Evolutionary conservation across 2,329 filamentous ascomycete genomes (phyloP), one percentile per base, ranked within the genome.

Genomic region (Alternaria angustiovoidea): DNA sequence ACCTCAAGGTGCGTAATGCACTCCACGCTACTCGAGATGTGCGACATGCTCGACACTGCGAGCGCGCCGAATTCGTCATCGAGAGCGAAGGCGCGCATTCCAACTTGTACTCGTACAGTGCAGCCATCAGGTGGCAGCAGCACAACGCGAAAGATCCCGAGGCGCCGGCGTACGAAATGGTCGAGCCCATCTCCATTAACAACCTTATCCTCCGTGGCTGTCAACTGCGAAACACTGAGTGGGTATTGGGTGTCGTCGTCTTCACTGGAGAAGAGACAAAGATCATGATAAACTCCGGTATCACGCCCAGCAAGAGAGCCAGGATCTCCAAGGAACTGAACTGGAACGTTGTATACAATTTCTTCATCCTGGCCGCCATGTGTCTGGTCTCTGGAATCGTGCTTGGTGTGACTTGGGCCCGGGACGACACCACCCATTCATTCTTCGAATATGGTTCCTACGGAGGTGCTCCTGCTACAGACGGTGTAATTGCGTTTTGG

Each of bases 251-350:
- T 54, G 87, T 99, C 3, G 94, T 98, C 51, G 84, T 96, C 18
- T 99, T 96, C 80, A 98, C 95, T 14, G 95, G 95, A 34, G 89
- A 94, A 74, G 94, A 99, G 77, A 97, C 94, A 34, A 99, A 98
- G 82, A 98, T 97, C 77, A 99, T 99, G 95, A 91, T 97, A 82
- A 99, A 99, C 76, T 92, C 95, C 28, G 95, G 95, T 61, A 90
- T 94, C 63, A 99, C 95, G 1, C 95, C 96, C 12, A 96, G 89
- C 77, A 99, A 99, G 83, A 91, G 94, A 64, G 88, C 95, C 38
- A 89, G 92, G 68, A 94, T 99, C 71, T 92, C 94, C 54, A 90
- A 93, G 64, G 94, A 97, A 77, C 86, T 99, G 69, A 99, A 99
- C 82, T 96, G 93, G 87, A 97, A 97, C 78, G 94, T 99, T 78